These are phyloP conservation scores for Tremella mesenterica DNA, from an alignment of 768 basidiomycete species.

Conservation along the genomic window DNA sequence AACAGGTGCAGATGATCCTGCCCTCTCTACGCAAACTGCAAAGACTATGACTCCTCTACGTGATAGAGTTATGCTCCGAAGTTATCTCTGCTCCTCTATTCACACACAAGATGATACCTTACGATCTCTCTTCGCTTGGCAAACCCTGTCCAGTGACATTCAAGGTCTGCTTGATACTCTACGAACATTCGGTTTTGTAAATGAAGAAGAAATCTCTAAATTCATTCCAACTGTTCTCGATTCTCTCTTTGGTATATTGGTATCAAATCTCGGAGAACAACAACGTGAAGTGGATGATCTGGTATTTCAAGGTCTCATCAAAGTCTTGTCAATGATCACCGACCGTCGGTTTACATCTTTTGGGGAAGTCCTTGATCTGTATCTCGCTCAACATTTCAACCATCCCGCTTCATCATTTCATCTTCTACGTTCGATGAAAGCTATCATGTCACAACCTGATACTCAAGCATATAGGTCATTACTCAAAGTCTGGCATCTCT, in stretches of 20 bases:
- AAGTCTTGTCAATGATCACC: conserved; percentile 81
- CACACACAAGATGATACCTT: conserved; percentile 85
- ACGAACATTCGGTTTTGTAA: conserved; percentile 78
- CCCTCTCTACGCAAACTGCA: conserved; percentile 51
- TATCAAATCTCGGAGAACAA: conserved; percentile 61
- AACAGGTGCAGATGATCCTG: conserved; percentile 48
- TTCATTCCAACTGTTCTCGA: conserved; percentile 86
- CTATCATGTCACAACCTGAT: conserved; percentile 64
- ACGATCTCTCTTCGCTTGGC: conserved; percentile 54
- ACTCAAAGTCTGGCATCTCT: conserved; percentile 92
- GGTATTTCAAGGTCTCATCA: conserved; percentile 84
- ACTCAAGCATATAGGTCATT: conserved; percentile 72
- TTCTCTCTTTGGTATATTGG: conserved; percentile 78
- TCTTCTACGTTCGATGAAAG: conserved; percentile 79
- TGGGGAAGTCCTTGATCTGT: conserved; percentile 83
- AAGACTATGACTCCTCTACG: conserved; percentile 56
- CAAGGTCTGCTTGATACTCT: conserved; percentile 64
- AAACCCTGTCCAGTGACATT: conserved; percentile 43
- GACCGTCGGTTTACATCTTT: conserved; percentile 94
- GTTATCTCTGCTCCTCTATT: conserved; percentile 82
- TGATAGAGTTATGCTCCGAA: conserved; percentile 72
- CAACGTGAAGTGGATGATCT: conserved; percentile 68
- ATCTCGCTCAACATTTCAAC: conserved; percentile 81
- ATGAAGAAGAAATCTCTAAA: conserved; percentile 90
- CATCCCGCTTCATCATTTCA: conserved; percentile 71